These are phyloP conservation scores for Neofusicoccum sp. DNA, from an alignment of 2,329 filamentous ascomycete species.

Conservation along the genomic window DNA sequence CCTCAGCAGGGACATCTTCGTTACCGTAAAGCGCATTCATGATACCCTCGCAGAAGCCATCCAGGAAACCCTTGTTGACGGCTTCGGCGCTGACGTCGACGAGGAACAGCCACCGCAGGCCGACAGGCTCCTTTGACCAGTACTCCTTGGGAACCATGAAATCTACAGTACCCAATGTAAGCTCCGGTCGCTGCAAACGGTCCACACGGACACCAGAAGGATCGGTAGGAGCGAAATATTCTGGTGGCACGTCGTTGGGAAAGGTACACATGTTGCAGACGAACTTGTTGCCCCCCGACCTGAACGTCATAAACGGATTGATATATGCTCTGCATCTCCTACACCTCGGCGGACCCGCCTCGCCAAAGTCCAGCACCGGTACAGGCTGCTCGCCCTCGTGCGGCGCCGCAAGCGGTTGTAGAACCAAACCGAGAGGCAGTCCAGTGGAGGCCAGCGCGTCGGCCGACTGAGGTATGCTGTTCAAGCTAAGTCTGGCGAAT, in stretches of 20 bases:
- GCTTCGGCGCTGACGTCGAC: constrained; percentile 94
- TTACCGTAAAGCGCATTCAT: constrained; percentile 79
- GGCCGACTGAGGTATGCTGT: constrained; percentile 82
- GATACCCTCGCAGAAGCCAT: constrained; percentile 89
- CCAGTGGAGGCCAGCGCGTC: constrained; percentile 81
- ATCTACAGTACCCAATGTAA: constrained; percentile 90
- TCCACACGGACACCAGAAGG: constrained; percentile 86
- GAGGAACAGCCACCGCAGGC: constrained; percentile 84
- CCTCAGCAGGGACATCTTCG: constrained; percentile 43
- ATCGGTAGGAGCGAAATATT: constrained; percentile 92
- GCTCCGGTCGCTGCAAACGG: constrained; percentile 83
- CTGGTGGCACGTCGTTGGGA: constrained; percentile 87
- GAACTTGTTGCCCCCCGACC: constrained; percentile 90
- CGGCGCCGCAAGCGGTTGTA: constrained; percentile 84
- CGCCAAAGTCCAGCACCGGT: constrained; percentile 93
- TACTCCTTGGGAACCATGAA: constrained; percentile 98
- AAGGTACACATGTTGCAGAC: constrained; percentile 98
- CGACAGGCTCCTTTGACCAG: constrained; percentile 92
- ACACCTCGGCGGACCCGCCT: constrained; percentile 85
- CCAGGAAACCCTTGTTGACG: constrained; percentile 85
- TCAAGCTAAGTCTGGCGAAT: constrained; percentile 86
- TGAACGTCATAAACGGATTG: constrained; percentile 99
- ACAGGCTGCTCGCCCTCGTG: constrained; percentile 85
- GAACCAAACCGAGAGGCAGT: constrained; percentile 80
- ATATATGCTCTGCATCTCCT: constrained; percentile 93